A percentile compares a stretch with the other conserved stretches of the same genome.
These are phyloP conservation scores for Aspergillus novoparasiticus DNA, from an alignment of 2,329 filamentous ascomycete genomes.

Conservation along the genomic window DNA sequence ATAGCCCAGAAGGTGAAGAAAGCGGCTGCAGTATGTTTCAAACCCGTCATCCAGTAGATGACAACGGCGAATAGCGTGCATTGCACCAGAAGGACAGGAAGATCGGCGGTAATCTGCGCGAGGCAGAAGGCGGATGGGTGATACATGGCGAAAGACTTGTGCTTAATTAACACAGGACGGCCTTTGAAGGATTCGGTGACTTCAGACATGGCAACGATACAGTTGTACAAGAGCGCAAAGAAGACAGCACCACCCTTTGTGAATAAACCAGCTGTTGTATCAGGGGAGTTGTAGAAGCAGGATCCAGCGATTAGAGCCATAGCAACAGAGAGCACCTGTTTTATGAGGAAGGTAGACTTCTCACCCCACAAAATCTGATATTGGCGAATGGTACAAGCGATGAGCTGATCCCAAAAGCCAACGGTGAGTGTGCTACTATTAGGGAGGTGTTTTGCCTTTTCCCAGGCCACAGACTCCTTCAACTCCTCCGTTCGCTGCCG, in stretches of 20 bases:
- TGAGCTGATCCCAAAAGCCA: constrained; percentile 58
- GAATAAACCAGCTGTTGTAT: constrained; percentile 63
- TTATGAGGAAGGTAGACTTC: constrained; percentile 65
- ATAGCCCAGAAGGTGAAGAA: constrained; percentile 68
- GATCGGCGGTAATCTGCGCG: constrained; percentile 51
- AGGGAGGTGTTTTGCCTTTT: constrained; percentile 58
- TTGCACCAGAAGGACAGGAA: constrained; percentile 62
- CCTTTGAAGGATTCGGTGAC: constrained; percentile 65
- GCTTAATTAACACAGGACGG: constrained; percentile 62
- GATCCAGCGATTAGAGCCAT: constrained; percentile 67
- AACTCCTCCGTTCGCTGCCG: constrained; percentile 58
- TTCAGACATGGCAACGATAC: constrained; percentile 65
- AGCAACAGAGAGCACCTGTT: constrained; percentile 59
- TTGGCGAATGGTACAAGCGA: constrained; percentile 59
- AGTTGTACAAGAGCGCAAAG: constrained; percentile 65
- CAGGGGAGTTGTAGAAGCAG: constrained; percentile 66
- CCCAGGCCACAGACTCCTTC: constrained; percentile 52
- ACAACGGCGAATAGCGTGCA: constrained; percentile 61
- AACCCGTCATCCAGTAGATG: constrained; percentile 65
- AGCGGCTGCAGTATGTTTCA: constrained; percentile 52
- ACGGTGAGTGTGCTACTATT: constrained; percentile 60
- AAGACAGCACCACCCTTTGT: constrained; percentile 66
- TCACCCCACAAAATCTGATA: constrained; percentile 69
- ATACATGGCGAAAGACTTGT: constrained; percentile 60
- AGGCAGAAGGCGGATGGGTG: constrained; percentile 54